Percentiles rank a stretch among this genome's conserved stretches.
phyloP scores from a whole-genome alignment of 2,329 filamentous ascomycete species.

The Phialemoniopsis sp. region DNA sequence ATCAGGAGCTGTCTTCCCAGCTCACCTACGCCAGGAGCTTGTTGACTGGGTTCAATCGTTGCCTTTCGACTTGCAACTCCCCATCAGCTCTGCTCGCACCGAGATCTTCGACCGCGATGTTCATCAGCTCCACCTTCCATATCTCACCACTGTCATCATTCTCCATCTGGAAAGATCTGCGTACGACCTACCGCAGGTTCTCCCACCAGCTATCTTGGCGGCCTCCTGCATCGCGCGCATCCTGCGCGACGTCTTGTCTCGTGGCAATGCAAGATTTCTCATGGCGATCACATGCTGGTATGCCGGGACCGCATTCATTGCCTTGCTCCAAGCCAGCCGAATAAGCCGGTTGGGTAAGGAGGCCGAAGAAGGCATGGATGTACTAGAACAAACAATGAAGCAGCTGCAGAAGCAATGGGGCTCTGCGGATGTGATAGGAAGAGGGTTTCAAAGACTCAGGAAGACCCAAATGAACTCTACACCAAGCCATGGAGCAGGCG shows the following conservation, averaged over 20 bases:
- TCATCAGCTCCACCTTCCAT: conserved; percentile 35
- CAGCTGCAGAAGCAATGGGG: conserved; percentile 29
- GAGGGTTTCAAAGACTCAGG: conserved; percentile 22
- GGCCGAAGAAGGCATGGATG: conserved; percentile 25
- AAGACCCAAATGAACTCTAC: not conserved
- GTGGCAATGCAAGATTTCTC: conserved; percentile 32
- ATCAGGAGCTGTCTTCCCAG: conserved; percentile 10
- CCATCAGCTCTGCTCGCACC: conserved; percentile 20
- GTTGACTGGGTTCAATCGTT: conserved; percentile 27
- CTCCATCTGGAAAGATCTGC: conserved; percentile 28
- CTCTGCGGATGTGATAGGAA: conserved; percentile 25
- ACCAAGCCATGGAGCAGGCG: too few species aligned
- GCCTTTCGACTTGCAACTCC: conserved; percentile 24
- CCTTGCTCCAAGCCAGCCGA: conserved; percentile 30
- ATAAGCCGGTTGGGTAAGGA: conserved; percentile 21
- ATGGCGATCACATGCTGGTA: conserved; percentile 40
- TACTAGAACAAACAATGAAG: conserved; percentile 22
- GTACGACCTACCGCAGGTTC: conserved; percentile 28
- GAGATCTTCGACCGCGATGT: conserved; percentile 31
- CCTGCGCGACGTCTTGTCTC: conserved; percentile 29
- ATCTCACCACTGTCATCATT: conserved; percentile 34
- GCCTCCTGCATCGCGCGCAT: conserved; percentile 32
- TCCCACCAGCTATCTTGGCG: conserved; percentile 28
- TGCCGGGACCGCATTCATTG: conserved; percentile 32
- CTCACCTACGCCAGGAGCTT: conserved; percentile 24